These are phyloP conservation scores for Recurvomyces mirabilis DNA, from an alignment of 495 filamentous ascomycete genomes.

Conservation along the genomic window DNA sequence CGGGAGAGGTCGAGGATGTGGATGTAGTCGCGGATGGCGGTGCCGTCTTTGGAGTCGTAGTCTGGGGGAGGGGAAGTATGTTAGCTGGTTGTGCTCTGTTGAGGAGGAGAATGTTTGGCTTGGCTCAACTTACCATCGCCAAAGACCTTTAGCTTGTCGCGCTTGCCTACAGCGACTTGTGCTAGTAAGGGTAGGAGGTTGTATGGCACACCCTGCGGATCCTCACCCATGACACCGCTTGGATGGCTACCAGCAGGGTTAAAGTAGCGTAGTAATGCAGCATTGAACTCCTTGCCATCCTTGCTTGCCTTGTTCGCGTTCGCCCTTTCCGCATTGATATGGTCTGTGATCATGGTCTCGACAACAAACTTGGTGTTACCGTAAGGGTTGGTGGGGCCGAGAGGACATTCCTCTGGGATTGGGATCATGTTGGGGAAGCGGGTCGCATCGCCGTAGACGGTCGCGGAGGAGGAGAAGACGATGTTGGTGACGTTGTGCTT, in stretches of 20 bases:
- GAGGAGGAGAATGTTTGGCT: too few relatives aligned
- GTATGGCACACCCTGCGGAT: slow-evolving; percentile 90
- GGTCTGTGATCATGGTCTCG: slow-evolving; percentile 82
- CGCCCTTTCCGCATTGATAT: slow-evolving; percentile 76
- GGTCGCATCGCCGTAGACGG: slow-evolving; percentile 96
- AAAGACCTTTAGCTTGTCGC: slow-evolving; percentile 89
- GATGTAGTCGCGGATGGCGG: slow-evolving; percentile 63
- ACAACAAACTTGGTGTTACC: slow-evolving; percentile 88
- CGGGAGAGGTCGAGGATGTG: slow-evolving; percentile 84
- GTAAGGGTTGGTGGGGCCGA: slow-evolving; percentile 94
- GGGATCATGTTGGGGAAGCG: slow-evolving; percentile 96
- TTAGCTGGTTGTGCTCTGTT: too few relatives aligned
- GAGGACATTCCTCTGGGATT: slow-evolving; percentile 91
- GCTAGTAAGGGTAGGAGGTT: slow-evolving; percentile 90
- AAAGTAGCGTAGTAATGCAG: slow-evolving; percentile 87
- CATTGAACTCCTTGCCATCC: slow-evolving; percentile 75
- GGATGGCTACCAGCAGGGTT: slow-evolving; percentile 94
- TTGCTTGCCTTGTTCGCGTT: slow-evolving; percentile 71
- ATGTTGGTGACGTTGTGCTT: slow-evolving; percentile 87
- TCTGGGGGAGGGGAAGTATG: too few relatives aligned
- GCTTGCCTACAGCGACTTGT: slow-evolving; percentile 89
- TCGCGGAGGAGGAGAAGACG: slow-evolving; percentile 93
- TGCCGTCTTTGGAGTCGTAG: slow-evolving; percentile 69
- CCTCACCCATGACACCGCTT: slow-evolving; percentile 95
- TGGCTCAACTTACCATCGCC: slow-evolving; percentile 78